Evolutionary conservation across 2,329 filamentous ascomycete genomes (phyloP).

Genomic region (Monosporascus ibericus): DNA sequence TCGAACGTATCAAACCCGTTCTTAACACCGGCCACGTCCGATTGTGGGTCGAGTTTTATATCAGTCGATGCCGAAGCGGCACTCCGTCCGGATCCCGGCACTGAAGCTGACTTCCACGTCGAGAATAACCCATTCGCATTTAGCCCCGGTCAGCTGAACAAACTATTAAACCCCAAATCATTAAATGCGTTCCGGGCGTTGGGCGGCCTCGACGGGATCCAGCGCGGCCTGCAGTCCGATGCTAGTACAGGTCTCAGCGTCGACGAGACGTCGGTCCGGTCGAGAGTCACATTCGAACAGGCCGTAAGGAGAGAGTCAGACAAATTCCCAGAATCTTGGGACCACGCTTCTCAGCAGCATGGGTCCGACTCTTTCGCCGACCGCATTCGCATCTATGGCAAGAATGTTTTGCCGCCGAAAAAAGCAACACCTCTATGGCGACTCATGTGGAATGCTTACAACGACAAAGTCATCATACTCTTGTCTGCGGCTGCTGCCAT

Average conservation of each 20-base stretch:
- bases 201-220: slow-evolving; percentile 62
- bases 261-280: slow-evolving; percentile 48
- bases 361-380: slow-evolving; percentile 35
- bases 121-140: slow-evolving; percentile 69
- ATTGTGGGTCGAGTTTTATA: slow-evolving; percentile 23
- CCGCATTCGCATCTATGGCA: slow-evolving; percentile 52
- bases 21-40: slow-evolving; percentile 23
- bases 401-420: slow-evolving; percentile 55
- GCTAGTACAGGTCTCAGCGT: slow-evolving; percentile 58
- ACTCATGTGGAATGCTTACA: slow-evolving; percentile 64
- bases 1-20: slow-evolving; percentile 28
- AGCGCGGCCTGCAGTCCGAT: slow-evolving; percentile 63
- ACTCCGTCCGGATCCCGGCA: slow-evolving; percentile 62
- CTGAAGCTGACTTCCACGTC: slow-evolving; percentile 62
- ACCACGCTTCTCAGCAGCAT: slow-evolving; percentile 3
- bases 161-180: slow-evolving; percentile 70
- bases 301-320: slow-evolving; percentile 18
- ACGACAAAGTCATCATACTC: slow-evolving; percentile 68
- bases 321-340: slow-evolving; percentile 11
- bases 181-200: slow-evolving; percentile 63
- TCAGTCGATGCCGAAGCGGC: slow-evolving; percentile 37
- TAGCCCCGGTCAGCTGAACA: slow-evolving; percentile 66
- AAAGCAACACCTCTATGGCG: slow-evolving; percentile 52
- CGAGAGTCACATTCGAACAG: slow-evolving; percentile 25
- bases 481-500: slow-evolving; percentile 62